These are phyloP conservation scores for Colletotrichum musae DNA, from an alignment of 2,329 filamentous ascomycete genomes.

Conservation along the genomic window DNA sequence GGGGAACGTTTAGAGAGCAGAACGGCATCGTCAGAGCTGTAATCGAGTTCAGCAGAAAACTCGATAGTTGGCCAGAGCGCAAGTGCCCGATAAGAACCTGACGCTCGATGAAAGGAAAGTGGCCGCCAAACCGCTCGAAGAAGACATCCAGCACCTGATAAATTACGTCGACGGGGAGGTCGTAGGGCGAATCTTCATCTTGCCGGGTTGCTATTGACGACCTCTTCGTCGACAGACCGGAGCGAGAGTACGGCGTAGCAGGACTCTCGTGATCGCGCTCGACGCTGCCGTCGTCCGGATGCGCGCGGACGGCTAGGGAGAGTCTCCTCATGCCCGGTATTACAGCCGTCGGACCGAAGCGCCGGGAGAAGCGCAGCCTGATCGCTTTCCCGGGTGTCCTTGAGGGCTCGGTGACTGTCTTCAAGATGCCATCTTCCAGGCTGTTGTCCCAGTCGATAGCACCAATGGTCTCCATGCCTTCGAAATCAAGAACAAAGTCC, in stretches of 20 bases:
- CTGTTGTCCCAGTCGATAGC: conserved; percentile 12
- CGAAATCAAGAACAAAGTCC: conserved; percentile 17
- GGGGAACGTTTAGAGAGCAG: neutral
- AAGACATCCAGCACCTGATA: conserved; percentile 12
- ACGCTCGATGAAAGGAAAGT: conserved; percentile 3
- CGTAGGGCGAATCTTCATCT: conserved; percentile 7
- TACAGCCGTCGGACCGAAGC: conserved; percentile 13
- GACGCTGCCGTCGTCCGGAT: neutral
- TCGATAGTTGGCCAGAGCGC: conserved; percentile 7
- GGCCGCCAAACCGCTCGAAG: neutral
- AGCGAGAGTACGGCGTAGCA: conserved; percentile 1
- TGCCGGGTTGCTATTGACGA: neutral
- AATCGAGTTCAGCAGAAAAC: neutral
- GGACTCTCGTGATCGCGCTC: neutral
- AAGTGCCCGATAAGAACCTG: conserved; percentile 7
- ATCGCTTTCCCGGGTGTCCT: neutral
- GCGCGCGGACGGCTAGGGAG: conserved; percentile 5
- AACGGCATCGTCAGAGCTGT: conserved; percentile 8
- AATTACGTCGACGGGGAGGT: neutral
- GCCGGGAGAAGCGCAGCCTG: neutral
- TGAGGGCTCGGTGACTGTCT: neutral
- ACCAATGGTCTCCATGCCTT: conserved; percentile 1
- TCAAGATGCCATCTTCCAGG: neutral
- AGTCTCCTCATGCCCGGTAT: conserved; percentile 9
- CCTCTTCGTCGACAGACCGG: neutral